phyloP scores from a whole-genome alignment of 2,329 filamentous ascomycete genomes.

The Aaosphaeria arxii region DNA sequence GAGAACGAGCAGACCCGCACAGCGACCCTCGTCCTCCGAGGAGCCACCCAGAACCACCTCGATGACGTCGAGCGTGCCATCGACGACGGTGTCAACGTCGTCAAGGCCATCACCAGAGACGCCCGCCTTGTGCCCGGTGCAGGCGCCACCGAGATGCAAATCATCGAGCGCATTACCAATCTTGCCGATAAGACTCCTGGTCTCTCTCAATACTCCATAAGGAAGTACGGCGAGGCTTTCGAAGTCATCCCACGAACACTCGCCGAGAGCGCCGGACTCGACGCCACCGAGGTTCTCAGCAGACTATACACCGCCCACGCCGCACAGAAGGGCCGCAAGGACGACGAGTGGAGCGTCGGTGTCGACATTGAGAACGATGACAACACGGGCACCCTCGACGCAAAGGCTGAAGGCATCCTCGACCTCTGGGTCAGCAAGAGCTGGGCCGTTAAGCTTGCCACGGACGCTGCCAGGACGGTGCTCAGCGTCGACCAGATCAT shows the following conservation, averaged over 20 bases:
- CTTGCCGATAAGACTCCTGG: slow-evolving; percentile 91
- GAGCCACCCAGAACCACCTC: slow-evolving; percentile 95
- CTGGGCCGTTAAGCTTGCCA: slow-evolving; percentile 96
- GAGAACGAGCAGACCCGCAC: slow-evolving; percentile 90
- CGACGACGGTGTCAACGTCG: slow-evolving; percentile 96
- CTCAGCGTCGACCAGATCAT: slow-evolving; percentile 98
- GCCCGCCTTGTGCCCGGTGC: slow-evolving; percentile 87
- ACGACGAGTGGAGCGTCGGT: slow-evolving; percentile 83
- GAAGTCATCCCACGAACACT: slow-evolving; percentile 93
- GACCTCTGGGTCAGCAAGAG: slow-evolving; percentile 89
- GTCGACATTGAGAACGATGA: slow-evolving; percentile 92
- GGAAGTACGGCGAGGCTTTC: slow-evolving; percentile 96
- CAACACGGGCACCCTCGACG: slow-evolving; percentile 76
- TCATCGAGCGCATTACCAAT: slow-evolving; percentile 86
- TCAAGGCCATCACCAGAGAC: slow-evolving; percentile 97
- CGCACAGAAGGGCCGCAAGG: slow-evolving; percentile 48
- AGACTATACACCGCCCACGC: slow-evolving; percentile 91
- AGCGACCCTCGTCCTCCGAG: slow-evolving; percentile 88
- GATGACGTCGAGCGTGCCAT: slow-evolving; percentile 96
- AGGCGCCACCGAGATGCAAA: slow-evolving; percentile 89
- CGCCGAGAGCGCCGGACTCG: slow-evolving; percentile 90
- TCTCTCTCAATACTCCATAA: slow-evolving; percentile 91
- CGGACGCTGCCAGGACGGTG: slow-evolving; percentile 89
- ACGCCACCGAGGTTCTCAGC: slow-evolving; percentile 94
- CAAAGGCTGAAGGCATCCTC: slow-evolving; percentile 82